Conservation (phyloP, 2,329 filamentous ascomycete genomes). For the Fusarium pininemorale region DNA sequence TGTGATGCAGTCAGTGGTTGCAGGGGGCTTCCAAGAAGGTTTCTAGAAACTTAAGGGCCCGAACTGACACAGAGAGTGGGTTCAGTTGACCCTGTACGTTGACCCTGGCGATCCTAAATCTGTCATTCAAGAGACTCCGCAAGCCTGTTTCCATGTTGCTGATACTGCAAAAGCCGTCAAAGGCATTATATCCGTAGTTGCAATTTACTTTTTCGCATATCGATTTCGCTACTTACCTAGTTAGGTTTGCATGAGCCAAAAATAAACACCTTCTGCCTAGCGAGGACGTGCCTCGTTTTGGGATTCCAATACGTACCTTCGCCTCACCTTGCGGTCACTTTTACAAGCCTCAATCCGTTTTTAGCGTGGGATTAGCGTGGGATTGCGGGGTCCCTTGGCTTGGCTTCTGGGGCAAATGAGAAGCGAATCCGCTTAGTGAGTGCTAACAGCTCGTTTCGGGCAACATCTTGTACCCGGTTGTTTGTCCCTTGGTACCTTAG, state of each 20-base stretch:
- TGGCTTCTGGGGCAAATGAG: neutral
- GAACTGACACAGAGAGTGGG: neutral
- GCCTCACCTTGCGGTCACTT: constrained; percentile 26
- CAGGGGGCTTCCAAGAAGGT: neutral
- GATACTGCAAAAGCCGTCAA: neutral
- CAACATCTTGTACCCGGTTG: neutral
- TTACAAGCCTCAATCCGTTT: constrained; percentile 15
- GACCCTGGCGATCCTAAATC: neutral
- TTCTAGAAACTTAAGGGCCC: constrained; percentile 7
- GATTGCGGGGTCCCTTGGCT: constrained; percentile 1
- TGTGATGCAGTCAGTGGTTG: neutral
- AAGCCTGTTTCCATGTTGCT: neutral
- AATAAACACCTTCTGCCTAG: constrained; percentile 16
- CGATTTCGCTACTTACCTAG: neutral
- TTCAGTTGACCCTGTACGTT: neutral
- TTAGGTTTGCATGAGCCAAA: constrained; percentile 18
- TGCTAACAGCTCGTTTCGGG: neutral
- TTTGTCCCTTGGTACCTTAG: neutral
- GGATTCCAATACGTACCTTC: constrained; percentile 6
- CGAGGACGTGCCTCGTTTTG: neutral
- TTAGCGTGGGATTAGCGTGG: constrained; percentile 14
- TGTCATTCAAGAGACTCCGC: neutral
- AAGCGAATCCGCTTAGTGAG: constrained; percentile 2
- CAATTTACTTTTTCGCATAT: neutral
- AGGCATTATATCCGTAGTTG: neutral